These are phyloP conservation scores for Alternaria rosae DNA, from an alignment of 2,329 filamentous ascomycete species.

Conservation along the genomic window DNA sequence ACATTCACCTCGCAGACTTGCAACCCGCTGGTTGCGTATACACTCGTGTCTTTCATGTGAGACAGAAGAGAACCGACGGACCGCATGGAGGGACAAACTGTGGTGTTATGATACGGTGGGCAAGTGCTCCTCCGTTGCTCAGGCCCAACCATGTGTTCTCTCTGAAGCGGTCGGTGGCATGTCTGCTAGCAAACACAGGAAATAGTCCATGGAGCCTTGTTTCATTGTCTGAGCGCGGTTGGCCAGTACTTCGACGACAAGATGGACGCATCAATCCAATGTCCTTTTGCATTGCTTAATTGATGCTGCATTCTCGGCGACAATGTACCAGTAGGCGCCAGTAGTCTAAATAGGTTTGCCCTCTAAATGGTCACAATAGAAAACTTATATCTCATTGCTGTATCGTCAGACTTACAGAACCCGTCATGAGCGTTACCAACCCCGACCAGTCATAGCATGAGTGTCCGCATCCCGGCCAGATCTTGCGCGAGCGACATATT, in stretches of 20 bases:
- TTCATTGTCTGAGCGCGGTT: background rate
- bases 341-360: background rate
- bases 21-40: background rate
- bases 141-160: background rate
- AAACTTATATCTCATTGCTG: background rate
- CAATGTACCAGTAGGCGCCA: background rate
- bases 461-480: background rate
- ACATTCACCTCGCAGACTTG: background rate
- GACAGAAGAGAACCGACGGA: background rate
- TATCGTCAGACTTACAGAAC: background rate
- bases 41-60: background rate
- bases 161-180: slow-evolving; percentile 6
- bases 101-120: background rate
- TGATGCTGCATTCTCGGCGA: background rate
- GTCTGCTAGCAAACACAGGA: background rate
- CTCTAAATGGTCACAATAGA: background rate
- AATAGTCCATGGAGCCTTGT: background rate
- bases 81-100: background rate
- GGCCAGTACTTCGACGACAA: background rate
- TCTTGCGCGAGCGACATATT: background rate
- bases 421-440: background rate
- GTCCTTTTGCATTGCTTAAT: background rate
- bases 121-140: background rate
- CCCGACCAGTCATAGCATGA: background rate
- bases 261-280: background rate